Evolutionary conservation across 495 filamentous ascomycete genomes (phyloP).

Genomic region (Hypoxylon crocopeplum): DNA sequence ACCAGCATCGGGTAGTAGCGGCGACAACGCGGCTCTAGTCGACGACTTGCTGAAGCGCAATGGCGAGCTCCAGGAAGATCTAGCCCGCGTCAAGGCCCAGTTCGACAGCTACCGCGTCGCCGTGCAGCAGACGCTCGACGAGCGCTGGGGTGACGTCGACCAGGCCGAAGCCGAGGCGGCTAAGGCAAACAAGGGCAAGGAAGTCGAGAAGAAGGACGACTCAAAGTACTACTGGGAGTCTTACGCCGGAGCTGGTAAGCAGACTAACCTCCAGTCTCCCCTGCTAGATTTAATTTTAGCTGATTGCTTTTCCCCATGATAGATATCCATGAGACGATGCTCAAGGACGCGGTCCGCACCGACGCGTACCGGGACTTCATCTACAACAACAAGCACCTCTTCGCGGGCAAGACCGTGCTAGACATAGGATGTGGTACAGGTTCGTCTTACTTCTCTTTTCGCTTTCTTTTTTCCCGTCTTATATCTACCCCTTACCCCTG

Average conservation of each 20-base stretch:
- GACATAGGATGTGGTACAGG: conserved; percentile 99
- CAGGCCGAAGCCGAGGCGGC: conserved; percentile 29
- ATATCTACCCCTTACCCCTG: no score
- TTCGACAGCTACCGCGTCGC: conserved; percentile 74
- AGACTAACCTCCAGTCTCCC: not conserved
- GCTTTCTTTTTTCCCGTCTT: no score
- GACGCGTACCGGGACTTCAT: conserved; percentile 96
- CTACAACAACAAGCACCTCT: conserved; percentile 94
- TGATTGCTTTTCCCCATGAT: not conserved
- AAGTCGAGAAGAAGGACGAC: conserved; percentile 52
- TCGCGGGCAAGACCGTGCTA: conserved; percentile 96
- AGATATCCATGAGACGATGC: conserved; percentile 93
- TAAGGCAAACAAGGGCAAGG: conserved; percentile 30
- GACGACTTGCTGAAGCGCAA: conserved; percentile 62
- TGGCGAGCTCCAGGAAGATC: conserved; percentile 70
- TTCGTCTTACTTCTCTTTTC: no score
- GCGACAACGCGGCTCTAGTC: conserved; percentile 49
- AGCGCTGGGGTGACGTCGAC: conserved; percentile 64
- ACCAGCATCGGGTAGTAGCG: conserved; percentile 44
- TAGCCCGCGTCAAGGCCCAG: conserved; percentile 68
- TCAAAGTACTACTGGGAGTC: conserved; percentile 81
- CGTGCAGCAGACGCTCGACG: conserved; percentile 73
- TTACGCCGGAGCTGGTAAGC: conserved; percentile 59
- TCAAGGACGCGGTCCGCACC: conserved; percentile 95
- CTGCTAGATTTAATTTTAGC: not conserved